Evolutionary conservation across 179 eudicot species (phyloP).

Genomic region (Amaranthus tricolor): DNA sequence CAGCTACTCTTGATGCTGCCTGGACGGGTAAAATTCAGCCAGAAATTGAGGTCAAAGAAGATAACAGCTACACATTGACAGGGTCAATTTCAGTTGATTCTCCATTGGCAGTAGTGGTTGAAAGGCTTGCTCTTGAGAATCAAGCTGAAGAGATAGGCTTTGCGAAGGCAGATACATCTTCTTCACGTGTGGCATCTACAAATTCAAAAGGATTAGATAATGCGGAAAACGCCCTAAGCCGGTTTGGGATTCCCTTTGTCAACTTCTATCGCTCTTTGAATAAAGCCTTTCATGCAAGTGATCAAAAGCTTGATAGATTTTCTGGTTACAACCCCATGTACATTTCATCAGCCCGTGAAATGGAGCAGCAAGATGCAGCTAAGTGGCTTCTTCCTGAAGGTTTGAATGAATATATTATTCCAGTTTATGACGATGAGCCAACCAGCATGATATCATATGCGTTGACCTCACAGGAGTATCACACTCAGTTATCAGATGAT

Average conservation of each 20-base stretch:
- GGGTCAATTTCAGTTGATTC: slow-evolving; percentile 49
- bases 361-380: slow-evolving; percentile 71
- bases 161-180: slow-evolving; percentile 34
- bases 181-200: slow-evolving; percentile 35
- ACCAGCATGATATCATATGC: slow-evolving; percentile 93
- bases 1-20: slow-evolving; percentile 86
- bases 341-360: slow-evolving; percentile 62
- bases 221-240: slow-evolving; percentile 56
- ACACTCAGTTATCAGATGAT: slow-evolving; percentile 61
- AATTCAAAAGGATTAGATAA: slow-evolving; percentile 46
- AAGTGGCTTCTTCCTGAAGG: slow-evolving; percentile 78
- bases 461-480: slow-evolving; percentile 62
- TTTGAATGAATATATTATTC: slow-evolving; percentile 61
- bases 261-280: slow-evolving; percentile 68
- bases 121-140: slow-evolving; percentile 49
- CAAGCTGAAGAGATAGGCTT: slow-evolving; percentile 39
- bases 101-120: slow-evolving; percentile 43
- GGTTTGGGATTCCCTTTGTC: slow-evolving; percentile 79
- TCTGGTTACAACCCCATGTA: slow-evolving; percentile 66
- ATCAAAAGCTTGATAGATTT: slow-evolving; percentile 64
- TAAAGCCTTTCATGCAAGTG: slow-evolving; percentile 50
- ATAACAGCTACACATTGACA: slow-evolving; percentile 32
- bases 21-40: slow-evolving; percentile 85
- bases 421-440: slow-evolving; percentile 94
- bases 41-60: slow-evolving; percentile 41